Evolutionary conservation across 768 basidiomycete genomes (phyloP).

Genomic region (Astraeus odoratus): DNA sequence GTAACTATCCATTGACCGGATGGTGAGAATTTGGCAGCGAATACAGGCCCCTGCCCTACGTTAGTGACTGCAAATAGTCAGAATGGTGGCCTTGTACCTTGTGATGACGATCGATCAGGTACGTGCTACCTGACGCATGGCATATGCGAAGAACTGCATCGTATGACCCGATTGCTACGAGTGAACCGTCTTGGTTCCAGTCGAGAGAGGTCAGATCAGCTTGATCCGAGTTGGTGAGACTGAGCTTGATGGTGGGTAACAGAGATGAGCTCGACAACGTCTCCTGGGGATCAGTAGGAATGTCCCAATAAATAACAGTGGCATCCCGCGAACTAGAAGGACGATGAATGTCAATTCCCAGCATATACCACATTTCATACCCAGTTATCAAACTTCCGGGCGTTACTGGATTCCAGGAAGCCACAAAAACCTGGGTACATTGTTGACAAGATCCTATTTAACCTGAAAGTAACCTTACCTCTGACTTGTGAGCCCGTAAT

Average conservation of each 20-base stretch:
- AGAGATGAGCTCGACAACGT: constrained; percentile 9
- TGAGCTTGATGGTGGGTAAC: constrained; percentile 38
- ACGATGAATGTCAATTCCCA: constrained; percentile 4
- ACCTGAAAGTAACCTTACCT: constrained; percentile 33
- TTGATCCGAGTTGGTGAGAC: constrained; percentile 41
- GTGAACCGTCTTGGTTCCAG: constrained; percentile 68
- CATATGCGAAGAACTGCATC: constrained; percentile 67
- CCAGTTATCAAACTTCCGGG: constrained; percentile 63
- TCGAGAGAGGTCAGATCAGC: constrained; percentile 69
- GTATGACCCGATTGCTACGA: constrained; percentile 74
- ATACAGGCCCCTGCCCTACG: constrained; percentile 63
- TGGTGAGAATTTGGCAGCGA: constrained; percentile 70
- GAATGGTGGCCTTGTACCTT: constrained; percentile 35
- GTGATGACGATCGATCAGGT: constrained; percentile 59
- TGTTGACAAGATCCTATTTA: constrained; percentile 5
- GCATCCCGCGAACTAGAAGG: constrained; percentile 65
- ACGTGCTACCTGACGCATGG: constrained; percentile 50
- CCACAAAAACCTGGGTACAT: constrained; percentile 61
- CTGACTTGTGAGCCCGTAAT: constrained; percentile 53
- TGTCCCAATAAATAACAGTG: constrained; percentile 65
- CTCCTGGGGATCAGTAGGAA: constrained; percentile 36
- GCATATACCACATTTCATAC: constrained; percentile 32
- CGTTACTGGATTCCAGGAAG: constrained; percentile 67
- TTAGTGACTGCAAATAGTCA: constrained; percentile 11
- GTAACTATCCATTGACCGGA: constrained; percentile 67